phyloP scores from a whole-genome alignment of 139 green algal genomes.

The Chlamydomonas incerta region DNA sequence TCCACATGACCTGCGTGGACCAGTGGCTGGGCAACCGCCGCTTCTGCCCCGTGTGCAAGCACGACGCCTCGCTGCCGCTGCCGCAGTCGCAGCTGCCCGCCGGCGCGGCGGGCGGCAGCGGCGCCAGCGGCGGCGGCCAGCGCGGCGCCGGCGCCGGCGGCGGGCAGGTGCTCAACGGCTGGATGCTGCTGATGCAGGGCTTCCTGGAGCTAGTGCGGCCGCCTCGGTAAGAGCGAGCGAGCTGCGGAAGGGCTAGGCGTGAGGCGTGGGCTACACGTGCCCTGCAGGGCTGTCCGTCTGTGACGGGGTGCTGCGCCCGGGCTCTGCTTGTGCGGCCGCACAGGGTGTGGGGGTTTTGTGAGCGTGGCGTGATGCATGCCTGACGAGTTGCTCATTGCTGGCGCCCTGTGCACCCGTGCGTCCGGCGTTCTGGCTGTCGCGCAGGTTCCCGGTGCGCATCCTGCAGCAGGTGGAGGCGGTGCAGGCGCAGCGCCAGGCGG shows the following conservation, averaged over 20 bases:
- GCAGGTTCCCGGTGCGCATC: too few species aligned
- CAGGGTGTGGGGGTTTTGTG: too few species aligned
- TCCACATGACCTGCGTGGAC: conserved; percentile 60
- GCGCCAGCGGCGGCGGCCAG: background rate
- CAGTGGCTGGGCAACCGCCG: conserved; percentile 48
- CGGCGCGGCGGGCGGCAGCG: background rate
- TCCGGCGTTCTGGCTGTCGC: too few species aligned
- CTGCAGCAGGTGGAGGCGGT: background rate
- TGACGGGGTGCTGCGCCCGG: too few species aligned
- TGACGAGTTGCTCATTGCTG: too few species aligned
- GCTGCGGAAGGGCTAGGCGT: too few species aligned
- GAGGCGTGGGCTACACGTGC: too few species aligned
- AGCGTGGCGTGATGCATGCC: too few species aligned
- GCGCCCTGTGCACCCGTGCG: too few species aligned
- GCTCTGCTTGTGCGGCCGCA: background rate
- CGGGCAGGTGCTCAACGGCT: conserved; percentile 17
- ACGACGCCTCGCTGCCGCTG: conserved; percentile 54
- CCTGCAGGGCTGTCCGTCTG: background rate
- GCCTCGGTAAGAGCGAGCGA: background rate
- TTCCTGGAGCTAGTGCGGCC: conserved; percentile 19
- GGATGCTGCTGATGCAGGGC: conserved; percentile 28
- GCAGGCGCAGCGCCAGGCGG: too few species aligned
- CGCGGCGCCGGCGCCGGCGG: background rate
- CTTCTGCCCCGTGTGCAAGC: conserved; percentile 58
- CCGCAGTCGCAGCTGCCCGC: background rate